A percentile compares a stretch with the other conserved stretches of the same genome.
phyloP scores from a whole-genome alignment of 768 basidiomycete genomes.

The Trametes cubensis region DNA sequence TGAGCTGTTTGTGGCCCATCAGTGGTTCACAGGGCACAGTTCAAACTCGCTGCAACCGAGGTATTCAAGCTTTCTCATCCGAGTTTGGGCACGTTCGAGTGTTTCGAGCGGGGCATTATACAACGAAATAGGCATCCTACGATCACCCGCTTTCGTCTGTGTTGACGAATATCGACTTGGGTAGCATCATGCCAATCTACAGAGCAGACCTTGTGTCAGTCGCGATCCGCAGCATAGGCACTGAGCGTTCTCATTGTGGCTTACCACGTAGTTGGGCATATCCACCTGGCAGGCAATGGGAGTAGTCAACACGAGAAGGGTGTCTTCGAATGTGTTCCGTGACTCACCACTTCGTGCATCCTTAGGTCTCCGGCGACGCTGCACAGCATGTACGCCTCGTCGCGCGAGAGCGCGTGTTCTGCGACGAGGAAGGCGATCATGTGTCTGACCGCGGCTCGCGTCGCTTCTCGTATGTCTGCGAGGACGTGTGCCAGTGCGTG shows the following conservation, averaged over 20 bases:
- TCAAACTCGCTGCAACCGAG: too few relatives aligned
- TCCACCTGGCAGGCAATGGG: slow-evolving; percentile 49
- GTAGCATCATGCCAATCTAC: slow-evolving; percentile 61
- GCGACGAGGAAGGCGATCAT: slow-evolving; percentile 58
- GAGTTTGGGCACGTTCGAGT: too few relatives aligned
- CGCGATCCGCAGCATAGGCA: neutral
- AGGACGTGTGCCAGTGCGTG: neutral
- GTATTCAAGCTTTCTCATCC: too few relatives aligned
- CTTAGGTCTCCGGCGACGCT: slow-evolving; percentile 61
- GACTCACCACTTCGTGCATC: slow-evolving; percentile 62
- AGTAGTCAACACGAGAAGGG: too few relatives aligned
- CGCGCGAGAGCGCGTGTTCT: slow-evolving; percentile 46
- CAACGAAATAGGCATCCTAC: too few relatives aligned
- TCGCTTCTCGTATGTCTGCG: slow-evolving; percentile 54
- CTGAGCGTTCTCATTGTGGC: slow-evolving; percentile 24
- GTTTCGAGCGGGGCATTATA: too few relatives aligned
- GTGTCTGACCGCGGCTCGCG: slow-evolving; percentile 55
- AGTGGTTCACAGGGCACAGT: too few relatives aligned
- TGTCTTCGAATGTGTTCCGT: too few relatives aligned
- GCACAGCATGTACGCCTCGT: slow-evolving; percentile 62
- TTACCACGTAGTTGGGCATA: slow-evolving; percentile 66
- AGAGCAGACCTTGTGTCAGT: neutral
- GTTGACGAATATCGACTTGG: slow-evolving; percentile 44
- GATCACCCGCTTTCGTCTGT: too few relatives aligned
- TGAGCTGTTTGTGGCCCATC: too few relatives aligned